Conservation (phyloP, 2,329 filamentous ascomycete genomes). For the Alternaria arbusti region DNA sequence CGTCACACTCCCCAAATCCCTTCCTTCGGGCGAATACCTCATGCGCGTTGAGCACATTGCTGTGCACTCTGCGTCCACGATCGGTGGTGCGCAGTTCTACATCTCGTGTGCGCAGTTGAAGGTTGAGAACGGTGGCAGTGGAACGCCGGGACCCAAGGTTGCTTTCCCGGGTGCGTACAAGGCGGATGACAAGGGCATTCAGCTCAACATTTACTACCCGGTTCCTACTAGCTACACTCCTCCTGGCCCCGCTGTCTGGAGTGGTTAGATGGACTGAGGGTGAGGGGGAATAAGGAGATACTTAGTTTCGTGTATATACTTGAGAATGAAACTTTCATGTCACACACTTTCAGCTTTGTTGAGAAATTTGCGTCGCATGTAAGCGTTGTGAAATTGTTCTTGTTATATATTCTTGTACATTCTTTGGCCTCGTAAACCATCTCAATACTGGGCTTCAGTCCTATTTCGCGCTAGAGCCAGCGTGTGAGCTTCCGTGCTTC, state of each 20-base stretch:
- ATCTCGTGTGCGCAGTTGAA: constrained; percentile 55
- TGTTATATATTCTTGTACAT: constrained; percentile 3
- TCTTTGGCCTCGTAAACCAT: not conserved
- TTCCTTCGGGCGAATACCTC: constrained; percentile 55
- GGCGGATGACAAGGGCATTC: constrained; percentile 31
- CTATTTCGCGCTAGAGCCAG: constrained; percentile 12
- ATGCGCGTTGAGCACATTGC: constrained; percentile 57
- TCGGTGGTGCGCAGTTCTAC: constrained; percentile 51
- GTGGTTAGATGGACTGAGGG: constrained; percentile 11
- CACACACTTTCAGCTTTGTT: not conserved
- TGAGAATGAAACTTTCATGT: not conserved
- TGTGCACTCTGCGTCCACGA: constrained; percentile 47
- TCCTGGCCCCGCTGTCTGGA: constrained; percentile 29
- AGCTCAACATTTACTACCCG: constrained; percentile 38
- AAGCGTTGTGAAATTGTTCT: not conserved
- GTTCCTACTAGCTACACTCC: constrained; percentile 27
- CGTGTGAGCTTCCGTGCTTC: constrained; percentile 13
- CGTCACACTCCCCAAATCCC: constrained; percentile 49
- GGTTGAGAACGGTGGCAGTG: constrained; percentile 47
- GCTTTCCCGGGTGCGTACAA: constrained; percentile 50
- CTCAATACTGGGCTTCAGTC: not conserved
- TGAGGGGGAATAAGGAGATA: too few relatives aligned
- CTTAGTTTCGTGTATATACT: not conserved
- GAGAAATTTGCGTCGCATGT: not conserved
- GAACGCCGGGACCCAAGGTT: constrained; percentile 44